These are phyloP conservation scores for Phytophthora lateralis DNA, from an alignment of 352 stramenopile genomes.

Conservation along the genomic window DNA sequence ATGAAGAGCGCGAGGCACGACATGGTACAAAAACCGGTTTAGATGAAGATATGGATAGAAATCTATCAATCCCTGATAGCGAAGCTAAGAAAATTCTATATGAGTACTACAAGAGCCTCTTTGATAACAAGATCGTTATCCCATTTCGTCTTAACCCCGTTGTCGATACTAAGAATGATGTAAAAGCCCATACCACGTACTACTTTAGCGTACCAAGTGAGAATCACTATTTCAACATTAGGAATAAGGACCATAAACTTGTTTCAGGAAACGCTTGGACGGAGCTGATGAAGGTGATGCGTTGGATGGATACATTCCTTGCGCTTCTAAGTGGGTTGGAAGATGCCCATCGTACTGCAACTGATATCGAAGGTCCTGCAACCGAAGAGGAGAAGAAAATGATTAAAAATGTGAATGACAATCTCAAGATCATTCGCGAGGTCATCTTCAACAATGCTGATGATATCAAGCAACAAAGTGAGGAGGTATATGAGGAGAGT, in stretches of 20 bases:
- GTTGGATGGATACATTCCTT: background rate
- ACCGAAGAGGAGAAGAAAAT: constrained; percentile 1
- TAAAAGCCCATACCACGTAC: constrained; percentile 16
- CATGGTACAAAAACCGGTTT: constrained; percentile 18
- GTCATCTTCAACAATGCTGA: background rate
- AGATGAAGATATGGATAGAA: constrained; percentile 20
- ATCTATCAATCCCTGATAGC: constrained; percentile 14
- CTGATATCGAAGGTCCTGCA: constrained; percentile 1
- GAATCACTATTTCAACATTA: constrained; percentile 15
- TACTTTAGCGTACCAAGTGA: constrained; percentile 14
- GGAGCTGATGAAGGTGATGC: no score
- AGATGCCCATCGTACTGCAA: background rate
- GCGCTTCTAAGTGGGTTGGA: background rate
- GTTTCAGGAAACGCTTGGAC: constrained; percentile 12
- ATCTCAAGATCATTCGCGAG: constrained; percentile 1
- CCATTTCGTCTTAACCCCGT: constrained; percentile 10
- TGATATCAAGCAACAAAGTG: constrained; percentile 3
- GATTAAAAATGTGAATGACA: constrained; percentile 2
- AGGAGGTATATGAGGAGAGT: background rate
- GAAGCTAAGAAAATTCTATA: constrained; percentile 22
- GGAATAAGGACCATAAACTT: constrained; percentile 7
- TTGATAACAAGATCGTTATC: constrained; percentile 16
- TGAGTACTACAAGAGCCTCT: constrained; percentile 23
- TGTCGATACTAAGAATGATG: constrained; percentile 14
- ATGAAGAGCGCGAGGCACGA: constrained; percentile 12